Percentiles rank a stretch among this genome's conserved stretches.
These are phyloP conservation scores for Calonectria fujianensis DNA, from an alignment of 2,329 filamentous ascomycete genomes.

Conservation along the genomic window DNA sequence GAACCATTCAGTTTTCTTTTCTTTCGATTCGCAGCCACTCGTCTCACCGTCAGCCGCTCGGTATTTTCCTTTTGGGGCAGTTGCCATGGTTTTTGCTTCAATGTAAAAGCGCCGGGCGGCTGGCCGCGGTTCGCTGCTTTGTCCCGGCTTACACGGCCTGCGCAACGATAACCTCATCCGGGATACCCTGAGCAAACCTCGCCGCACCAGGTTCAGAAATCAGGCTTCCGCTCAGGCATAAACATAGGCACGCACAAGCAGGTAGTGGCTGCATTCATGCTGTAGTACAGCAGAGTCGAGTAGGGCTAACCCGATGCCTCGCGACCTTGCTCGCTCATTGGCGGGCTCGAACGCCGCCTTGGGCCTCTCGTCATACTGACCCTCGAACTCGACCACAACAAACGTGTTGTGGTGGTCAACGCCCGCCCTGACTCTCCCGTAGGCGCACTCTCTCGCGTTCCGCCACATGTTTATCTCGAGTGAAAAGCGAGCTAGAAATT, in stretches of 20 bases:
- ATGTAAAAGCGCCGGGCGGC: constrained; percentile 2
- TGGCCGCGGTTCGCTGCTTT: neutral
- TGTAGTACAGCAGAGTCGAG: constrained; percentile 39
- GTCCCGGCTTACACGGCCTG: constrained; percentile 13
- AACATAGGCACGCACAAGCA: constrained; percentile 28
- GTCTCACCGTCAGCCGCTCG: constrained; percentile 18
- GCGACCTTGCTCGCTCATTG: constrained; percentile 44
- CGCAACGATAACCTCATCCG: constrained; percentile 17
- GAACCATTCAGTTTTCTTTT: constrained; percentile 25
- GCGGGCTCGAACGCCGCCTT: constrained; percentile 44
- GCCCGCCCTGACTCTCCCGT: constrained; percentile 38
- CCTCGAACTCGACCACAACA: constrained; percentile 24
- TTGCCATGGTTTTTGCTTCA: neutral
- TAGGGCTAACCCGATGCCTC: constrained; percentile 35
- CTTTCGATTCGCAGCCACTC: constrained; percentile 12
- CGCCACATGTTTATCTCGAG: neutral
- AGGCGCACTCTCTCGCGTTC: neutral
- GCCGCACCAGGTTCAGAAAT: constrained; percentile 37
- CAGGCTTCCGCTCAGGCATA: constrained; percentile 49
- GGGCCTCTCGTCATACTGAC: constrained; percentile 42
- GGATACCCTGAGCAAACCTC: constrained; percentile 24
- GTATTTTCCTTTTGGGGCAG: constrained; percentile 33
- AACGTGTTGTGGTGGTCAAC: constrained; percentile 44
- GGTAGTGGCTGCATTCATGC: constrained; percentile 49
- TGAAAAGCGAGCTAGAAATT: neutral